phyloP scores from a whole-genome alignment of 2,329 filamentous ascomycete genomes.

The Xylariaceae sp. region DNA sequence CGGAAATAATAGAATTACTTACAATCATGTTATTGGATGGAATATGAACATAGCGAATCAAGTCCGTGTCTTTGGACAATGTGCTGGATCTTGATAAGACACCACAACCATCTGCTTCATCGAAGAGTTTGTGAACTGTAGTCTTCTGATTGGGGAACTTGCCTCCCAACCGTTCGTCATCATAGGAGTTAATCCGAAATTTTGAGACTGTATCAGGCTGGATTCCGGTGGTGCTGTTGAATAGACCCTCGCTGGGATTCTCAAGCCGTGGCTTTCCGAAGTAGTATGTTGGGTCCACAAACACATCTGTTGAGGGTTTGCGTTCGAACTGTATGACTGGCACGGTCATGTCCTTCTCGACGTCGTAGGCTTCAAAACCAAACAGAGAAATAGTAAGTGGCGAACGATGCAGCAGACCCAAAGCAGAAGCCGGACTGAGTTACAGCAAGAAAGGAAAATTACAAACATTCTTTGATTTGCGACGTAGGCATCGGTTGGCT shows the following conservation, averaged over 20 bases:
- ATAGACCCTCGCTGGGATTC: too few relatives aligned
- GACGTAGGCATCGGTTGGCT: too few relatives aligned
- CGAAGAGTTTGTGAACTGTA: conserved; percentile 10
- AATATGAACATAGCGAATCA: conserved; percentile 28
- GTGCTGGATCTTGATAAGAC: background rate
- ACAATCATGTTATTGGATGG: conserved; percentile 33
- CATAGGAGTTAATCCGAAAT: too few relatives aligned
- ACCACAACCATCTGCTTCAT: conserved; percentile 2
- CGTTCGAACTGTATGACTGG: conserved; percentile 20
- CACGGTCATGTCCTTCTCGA: conserved; percentile 19
- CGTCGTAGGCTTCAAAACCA: conserved; percentile 6
- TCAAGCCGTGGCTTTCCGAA: too few relatives aligned
- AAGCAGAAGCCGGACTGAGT: too few relatives aligned
- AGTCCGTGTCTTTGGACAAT: background rate
- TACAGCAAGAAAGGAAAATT: too few relatives aligned
- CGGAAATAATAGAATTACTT: conserved; percentile 6
- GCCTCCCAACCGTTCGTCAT: conserved; percentile 9
- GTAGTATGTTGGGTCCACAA: background rate
- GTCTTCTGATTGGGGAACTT: conserved; percentile 25
- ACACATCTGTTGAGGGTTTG: background rate
- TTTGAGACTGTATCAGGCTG: too few relatives aligned
- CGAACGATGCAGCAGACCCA: too few relatives aligned
- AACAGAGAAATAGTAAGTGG: too few relatives aligned
- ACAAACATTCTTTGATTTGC: too few relatives aligned
- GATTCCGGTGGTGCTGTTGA: too few relatives aligned